Evolutionary conservation across 2,329 filamentous ascomycete genomes (phyloP), one percentile per base, ranked within the genome.

Genomic region (Polychaeton citri): DNA sequence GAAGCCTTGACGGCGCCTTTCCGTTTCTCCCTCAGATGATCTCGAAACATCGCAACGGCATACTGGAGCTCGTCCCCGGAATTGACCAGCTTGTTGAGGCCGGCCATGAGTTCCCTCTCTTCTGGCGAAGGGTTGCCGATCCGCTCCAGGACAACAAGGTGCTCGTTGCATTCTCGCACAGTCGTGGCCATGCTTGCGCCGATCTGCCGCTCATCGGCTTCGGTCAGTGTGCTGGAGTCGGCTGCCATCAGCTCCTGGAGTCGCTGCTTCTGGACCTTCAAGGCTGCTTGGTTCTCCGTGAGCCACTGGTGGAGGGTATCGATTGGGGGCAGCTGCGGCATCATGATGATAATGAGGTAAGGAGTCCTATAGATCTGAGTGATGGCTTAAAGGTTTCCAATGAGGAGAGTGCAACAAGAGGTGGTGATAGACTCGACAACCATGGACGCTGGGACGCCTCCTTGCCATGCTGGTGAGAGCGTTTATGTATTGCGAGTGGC

Each of bases 41-140:
- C 24, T 5, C 24, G 24, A 28, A 28, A 28, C 24, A 28, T 28
- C 12, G 24, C 15, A 15, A 28, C 24, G 12, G 24, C 24, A 28
- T 28, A 28, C 24, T 28, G 24, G 7, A 28, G 15, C 20, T 46
- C 36, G 32, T 46, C 42, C 3, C 38, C 38, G 1, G 43, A 32
- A 4, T 30, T 24, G 21, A 45, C 30, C 5, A 45, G 30, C 37
- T 37, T 32, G 21, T 44, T 38, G 2, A 46, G 40, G 21, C 43
- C 30, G 7, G 30, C 26, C 44, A 46, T 45, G 6, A 40, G 19
- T 20, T 41, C 26, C n/a, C 38, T 41, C 28, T 45, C 36, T 24
- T 40, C 40, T 12, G 17, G 15, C 12, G 35, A 37, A 2, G 38
- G 44, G 7, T 31, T n/a, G 2, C 32, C 20, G 5, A 38, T 33